Percentiles rank a stretch among this genome's conserved stretches.
Evolutionary conservation across 2,329 filamentous ascomycete genomes (phyloP).

Genomic region (Blastomyces gilchristii): DNA sequence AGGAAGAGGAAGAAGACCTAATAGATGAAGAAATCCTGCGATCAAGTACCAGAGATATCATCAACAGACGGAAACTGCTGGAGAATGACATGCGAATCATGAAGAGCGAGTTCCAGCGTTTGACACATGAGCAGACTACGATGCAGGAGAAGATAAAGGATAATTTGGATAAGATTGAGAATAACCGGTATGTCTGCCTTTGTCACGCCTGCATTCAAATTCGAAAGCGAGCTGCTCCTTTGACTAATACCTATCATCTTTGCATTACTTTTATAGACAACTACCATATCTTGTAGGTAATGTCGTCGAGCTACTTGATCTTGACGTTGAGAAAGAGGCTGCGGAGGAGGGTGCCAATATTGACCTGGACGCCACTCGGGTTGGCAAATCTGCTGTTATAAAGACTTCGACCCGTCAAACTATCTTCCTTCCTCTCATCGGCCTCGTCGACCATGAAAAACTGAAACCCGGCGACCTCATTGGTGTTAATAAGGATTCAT

Average conservation of each 20-base stretch:
- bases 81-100: constrained; percentile 98
- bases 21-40: constrained; percentile 89
- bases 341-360: constrained; percentile 98
- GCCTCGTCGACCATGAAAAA: constrained; percentile 87
- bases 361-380: constrained; percentile 88
- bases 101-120: constrained; percentile 89
- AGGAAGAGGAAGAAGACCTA: constrained; percentile 63
- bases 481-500: constrained; percentile 98
- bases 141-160: constrained; percentile 99
- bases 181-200: constrained; percentile 66
- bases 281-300: constrained; percentile 97
- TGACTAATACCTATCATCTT: constrained; percentile 10
- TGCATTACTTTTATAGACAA: constrained; percentile 53
- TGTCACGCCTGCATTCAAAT: constrained; percentile 1
- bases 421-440: constrained; percentile 95
- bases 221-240: constrained; percentile 7
- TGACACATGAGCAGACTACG: constrained; percentile 87
- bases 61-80: constrained; percentile 78
- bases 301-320: constrained; percentile 91
- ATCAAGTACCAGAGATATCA: constrained; percentile 88
- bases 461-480: constrained; percentile 94
- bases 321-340: constrained; percentile 91
- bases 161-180: constrained; percentile 96
- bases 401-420: constrained; percentile 98
- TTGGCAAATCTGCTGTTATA: constrained; percentile 97